Base-by-base conservation (phyloP, 371 early-diverging fungal genomes). In the Mucor velutinosus region DNA sequence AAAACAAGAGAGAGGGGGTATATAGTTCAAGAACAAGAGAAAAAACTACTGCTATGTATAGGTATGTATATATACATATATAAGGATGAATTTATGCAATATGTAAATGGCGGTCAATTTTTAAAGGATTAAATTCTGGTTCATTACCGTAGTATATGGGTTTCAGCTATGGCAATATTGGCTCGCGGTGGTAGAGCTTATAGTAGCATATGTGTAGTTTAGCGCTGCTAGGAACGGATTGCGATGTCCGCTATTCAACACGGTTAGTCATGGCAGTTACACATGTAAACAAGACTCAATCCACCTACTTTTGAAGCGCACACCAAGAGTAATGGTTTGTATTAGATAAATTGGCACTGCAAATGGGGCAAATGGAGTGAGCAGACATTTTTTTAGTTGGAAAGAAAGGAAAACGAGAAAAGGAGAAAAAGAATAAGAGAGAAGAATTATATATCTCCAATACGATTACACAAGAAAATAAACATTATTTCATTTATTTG, bases 231-330 rank as follows among this genome's bases (percentile, higher is more conserved):
- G 6, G 5, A 17, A 3, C 1, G 4, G 41, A 17, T 5, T 41
- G 41, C 17, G 49, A 53, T 53, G 27, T 12, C 53, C 53, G 15
- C 53, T 53, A 53, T 53, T 53, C 4, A 14, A 25, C 23, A 41
- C 41, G 4, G 4, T 41, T 17, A 41, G 41, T 41, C 14, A 14
- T 41, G 41, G 5, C 41, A 41, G 15, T 2, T 41, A 41, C 41
- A 41, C 15, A 17, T 10, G 17, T 4, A 41, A 41, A 17, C 41
- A 41, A 4, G 5, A 41, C 17, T 41, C 14, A 27, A 23, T 49
- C 17, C 10, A n/a, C 49, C 17, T 73, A 69, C 73, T 73, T 69
- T 65, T 73, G 73, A 47, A 73, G 60, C n/a, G 62, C 73, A 55
- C 73, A 73, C 73, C 70, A 73, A 37, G 57, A 63, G 49, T 73